Evolutionary conservation across 2,329 filamentous ascomycete genomes (phyloP), one percentile per base, ranked within the genome.

Genomic region (Lasiodiplodia theobromae): DNA sequence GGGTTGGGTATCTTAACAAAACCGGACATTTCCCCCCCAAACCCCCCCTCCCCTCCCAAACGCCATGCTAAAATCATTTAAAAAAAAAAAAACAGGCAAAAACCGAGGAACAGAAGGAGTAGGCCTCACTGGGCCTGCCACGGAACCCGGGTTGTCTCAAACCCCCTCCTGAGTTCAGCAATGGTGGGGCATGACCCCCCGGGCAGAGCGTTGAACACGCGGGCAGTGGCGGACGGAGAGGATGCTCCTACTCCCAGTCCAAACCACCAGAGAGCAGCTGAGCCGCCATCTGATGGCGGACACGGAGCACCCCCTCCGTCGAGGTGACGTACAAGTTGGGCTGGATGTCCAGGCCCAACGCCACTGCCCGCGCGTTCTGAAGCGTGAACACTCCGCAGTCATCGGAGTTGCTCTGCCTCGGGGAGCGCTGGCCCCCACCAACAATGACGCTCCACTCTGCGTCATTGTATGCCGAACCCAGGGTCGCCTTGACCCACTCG

Each of bases 371-470:
- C 18, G 87, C 89, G 74, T 94, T 95, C 21, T 91, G 87, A 71
- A 92, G 88, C 16, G 90, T 87, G 76, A 93, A 92, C 3, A 93
- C 87, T n/a, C 92, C 92, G 72, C 92, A 94, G 76, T 94, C 92
- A 74, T 86, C 88, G 1, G 86, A 85, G 74, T 94, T 94, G 31
- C 80, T 83, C 77, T 94, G 92, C 2, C 66, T 60, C 4, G 71
- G 73, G 0, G 87, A 85, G 44, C 86, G 87, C 18, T 79, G 77
- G 54, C 85, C 82, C n/a, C 79, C 44, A 47, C 44, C 44, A n/a
- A n/a, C 76, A 8, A 86, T 79, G 1, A 83, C 80, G 28, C 77
- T 82, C 92, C 92, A 94, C 51, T 92, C 89, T 1, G 80, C 79
- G 16, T 81, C 80, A 2, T 83, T 75, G 73, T 86, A 93, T 6